These are phyloP conservation scores for Ilyonectria destructans DNA, from an alignment of 2,329 filamentous ascomycete species.

Conservation along the genomic window DNA sequence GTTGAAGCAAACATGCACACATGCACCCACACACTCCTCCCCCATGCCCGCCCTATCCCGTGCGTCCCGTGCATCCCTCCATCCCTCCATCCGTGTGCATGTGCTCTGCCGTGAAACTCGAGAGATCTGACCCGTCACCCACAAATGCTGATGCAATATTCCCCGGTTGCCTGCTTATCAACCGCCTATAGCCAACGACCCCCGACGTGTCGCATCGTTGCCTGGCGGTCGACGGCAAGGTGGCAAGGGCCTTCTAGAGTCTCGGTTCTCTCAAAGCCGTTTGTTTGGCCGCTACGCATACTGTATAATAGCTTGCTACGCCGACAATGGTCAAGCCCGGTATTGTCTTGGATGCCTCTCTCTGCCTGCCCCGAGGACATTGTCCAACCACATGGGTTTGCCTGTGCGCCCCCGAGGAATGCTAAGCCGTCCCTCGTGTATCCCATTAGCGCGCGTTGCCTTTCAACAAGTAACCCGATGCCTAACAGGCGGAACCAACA, in stretches of 20 bases:
- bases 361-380: not conserved
- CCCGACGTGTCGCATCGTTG: not conserved
- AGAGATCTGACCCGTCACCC: not conserved
- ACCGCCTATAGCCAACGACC: not conserved
- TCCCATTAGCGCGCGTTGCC: not conserved
- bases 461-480: not conserved
- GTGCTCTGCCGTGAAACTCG: constrained; percentile 11
- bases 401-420: not conserved
- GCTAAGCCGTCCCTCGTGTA: not conserved
- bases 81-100: constrained; percentile 1
- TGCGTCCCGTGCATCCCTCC: not conserved
- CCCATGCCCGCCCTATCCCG: too few species aligned
- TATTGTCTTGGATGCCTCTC: not conserved
- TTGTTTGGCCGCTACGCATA: not conserved
- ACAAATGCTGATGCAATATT: not conserved
- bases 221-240: not conserved
- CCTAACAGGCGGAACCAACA: not conserved
- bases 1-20: too few species aligned
- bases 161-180: not conserved
- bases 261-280: not conserved
- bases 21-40: too few species aligned
- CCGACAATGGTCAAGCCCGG: not conserved
- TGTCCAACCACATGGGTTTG: not conserved
- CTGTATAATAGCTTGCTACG: not conserved
- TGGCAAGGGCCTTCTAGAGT: not conserved